These are phyloP conservation scores for Populus euphratica DNA, from an alignment of 345 rosid species.

Conservation along the genomic window DNA sequence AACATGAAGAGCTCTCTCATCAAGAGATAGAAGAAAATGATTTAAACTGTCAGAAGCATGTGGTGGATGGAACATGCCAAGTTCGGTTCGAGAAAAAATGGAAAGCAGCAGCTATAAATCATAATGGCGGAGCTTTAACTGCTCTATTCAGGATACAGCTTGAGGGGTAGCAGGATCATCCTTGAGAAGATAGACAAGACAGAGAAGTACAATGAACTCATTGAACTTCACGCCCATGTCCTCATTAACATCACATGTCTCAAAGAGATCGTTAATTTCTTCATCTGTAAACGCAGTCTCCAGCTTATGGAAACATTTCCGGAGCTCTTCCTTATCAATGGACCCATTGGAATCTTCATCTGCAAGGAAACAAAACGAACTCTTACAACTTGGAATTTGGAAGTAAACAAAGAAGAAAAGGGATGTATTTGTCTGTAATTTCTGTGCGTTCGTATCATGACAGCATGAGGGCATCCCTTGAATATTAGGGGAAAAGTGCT, in stretches of 20 bases:
- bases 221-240: conserved; percentile 79
- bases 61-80: not conserved
- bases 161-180: conserved; percentile 53
- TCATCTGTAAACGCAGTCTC: conserved; percentile 73
- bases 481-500: too few relatives aligned
- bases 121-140: not conserved
- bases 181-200: conserved; percentile 86
- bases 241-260: conserved; percentile 75
- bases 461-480: too few relatives aligned
- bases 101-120: too few relatives aligned
- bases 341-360: conserved; percentile 82
- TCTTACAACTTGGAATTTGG: not conserved
- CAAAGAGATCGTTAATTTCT: conserved; percentile 70
- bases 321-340: conserved; percentile 77
- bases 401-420: not conserved
- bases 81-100: not conserved
- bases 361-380: conserved; percentile 21
- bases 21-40: too few relatives aligned
- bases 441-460: too few relatives aligned
- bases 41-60: too few relatives aligned
- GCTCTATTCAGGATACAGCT: conserved; percentile 45
- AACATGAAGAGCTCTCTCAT: too few relatives aligned
- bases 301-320: conserved; percentile 63
- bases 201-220: conserved; percentile 87
- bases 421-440: not conserved